phyloP scores from a whole-genome alignment of 1,139 yeast genomes.

The Lodderomyces orthopsilosis region DNA sequence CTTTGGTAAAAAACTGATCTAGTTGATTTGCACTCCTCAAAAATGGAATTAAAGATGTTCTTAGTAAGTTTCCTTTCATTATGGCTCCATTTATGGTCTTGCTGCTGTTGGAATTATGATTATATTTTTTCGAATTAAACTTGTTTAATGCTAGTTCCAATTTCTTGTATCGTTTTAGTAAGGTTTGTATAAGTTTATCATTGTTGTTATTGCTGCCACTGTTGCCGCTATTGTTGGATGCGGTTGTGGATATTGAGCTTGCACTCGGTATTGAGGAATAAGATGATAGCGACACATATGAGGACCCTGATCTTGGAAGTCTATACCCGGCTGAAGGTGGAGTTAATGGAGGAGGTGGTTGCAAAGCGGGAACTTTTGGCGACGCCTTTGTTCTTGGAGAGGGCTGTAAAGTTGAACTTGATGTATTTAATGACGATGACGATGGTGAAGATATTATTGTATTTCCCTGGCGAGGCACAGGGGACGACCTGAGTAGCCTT shows the following conservation, averaged over 20 bases:
- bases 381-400: not conserved
- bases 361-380: constrained; percentile 3
- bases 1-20: constrained; percentile 21
- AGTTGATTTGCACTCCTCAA: constrained; percentile 40
- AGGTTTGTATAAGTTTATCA: constrained; percentile 28
- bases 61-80: constrained; percentile 60
- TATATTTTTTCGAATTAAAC: constrained; percentile 47
- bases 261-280: constrained; percentile 7
- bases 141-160: constrained; percentile 46
- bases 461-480: not conserved
- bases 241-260: constrained; percentile 3
- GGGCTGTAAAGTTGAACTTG: constrained; percentile 5
- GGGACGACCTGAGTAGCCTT: constrained; percentile 6
- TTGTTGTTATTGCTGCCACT: constrained; percentile 8
- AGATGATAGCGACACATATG: constrained; percentile 3
- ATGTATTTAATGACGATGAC: constrained; percentile 1
- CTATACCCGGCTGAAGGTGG: constrained; percentile 2
- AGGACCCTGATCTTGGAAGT: constrained; percentile 4
- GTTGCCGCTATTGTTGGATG: constrained; percentile 4
- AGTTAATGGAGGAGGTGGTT: not conserved
- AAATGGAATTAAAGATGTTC: constrained; percentile 67
- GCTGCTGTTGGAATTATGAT: constrained; percentile 7
- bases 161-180: constrained; percentile 39
- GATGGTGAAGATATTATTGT: not conserved
- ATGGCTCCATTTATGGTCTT: constrained; percentile 29